A percentile compares a stretch with the other conserved stretches of the same genome.
Conservation (phyloP, 768 basidiomycete genomes). For the Lyophyllum atratum region DNA sequence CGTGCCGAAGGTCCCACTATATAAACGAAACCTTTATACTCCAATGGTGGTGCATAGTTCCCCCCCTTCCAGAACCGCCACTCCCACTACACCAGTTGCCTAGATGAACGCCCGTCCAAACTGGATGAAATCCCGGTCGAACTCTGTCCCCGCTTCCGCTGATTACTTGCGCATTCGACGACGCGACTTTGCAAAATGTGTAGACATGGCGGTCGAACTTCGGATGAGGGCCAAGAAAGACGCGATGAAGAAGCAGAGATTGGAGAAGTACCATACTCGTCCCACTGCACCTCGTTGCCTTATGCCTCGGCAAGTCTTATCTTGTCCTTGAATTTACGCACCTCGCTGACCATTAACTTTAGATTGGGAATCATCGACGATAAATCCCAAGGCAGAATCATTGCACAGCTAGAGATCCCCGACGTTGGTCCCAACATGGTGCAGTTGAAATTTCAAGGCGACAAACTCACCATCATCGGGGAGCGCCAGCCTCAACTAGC, state of each 20-base stretch:
- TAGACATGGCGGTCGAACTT: constrained; percentile 1
- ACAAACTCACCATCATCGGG: constrained; percentile 35
- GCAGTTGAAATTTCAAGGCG: constrained; percentile 32
- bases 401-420: constrained; percentile 46
- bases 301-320: constrained; percentile 19
- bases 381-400: constrained; percentile 29
- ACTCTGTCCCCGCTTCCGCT: constrained; percentile 4
- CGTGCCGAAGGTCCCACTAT: background rate
- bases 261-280: too few species aligned
- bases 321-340: background rate
- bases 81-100: background rate
- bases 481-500: constrained; percentile 26
- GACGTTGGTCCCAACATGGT: constrained; percentile 41
- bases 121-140: constrained; percentile 3
- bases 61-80: background rate
- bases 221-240: constrained; percentile 4
- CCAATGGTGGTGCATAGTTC: background rate
- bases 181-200: background rate
- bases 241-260: background rate
- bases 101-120: constrained; percentile 7
- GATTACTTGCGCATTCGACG: constrained; percentile 3
- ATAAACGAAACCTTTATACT: background rate
- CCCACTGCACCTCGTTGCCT: background rate
- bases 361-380: constrained; percentile 49
- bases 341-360: constrained; percentile 5